Evolutionary conservation across 441 rosid species (phyloP).

Genomic region (Codiaeum variegatum): DNA sequence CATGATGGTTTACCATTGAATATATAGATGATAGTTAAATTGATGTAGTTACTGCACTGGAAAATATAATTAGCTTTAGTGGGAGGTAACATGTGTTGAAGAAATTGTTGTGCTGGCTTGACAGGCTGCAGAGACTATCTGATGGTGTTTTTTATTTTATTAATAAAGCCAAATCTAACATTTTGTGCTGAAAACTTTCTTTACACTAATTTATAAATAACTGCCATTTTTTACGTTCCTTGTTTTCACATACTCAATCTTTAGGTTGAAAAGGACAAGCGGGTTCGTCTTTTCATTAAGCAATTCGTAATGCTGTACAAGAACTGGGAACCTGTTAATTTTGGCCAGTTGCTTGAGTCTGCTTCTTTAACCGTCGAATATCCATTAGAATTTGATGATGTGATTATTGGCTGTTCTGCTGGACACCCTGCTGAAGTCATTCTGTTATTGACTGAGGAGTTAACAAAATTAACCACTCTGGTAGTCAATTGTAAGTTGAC

Average conservation of each 20-base stretch:
- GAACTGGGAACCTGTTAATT: conserved; percentile 59
- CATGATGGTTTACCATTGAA: neutral
- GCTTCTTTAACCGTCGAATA: conserved; percentile 34
- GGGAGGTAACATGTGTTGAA: neutral
- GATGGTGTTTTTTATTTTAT: neutral
- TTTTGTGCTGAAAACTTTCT: neutral
- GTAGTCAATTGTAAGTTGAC: conserved; percentile 55
- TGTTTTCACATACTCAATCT: conserved; percentile 17
- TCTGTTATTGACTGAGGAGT: conserved; percentile 47
- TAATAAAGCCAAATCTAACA: neutral
- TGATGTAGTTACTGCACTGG: neutral
- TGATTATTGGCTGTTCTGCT: conserved; percentile 49
- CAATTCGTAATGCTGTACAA: conserved; percentile 53
- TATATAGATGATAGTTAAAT: neutral
- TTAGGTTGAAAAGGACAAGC: conserved; percentile 61
- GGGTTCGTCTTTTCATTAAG: conserved; percentile 56
- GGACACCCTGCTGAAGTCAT: conserved; percentile 74
- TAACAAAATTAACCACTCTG: conserved; percentile 37
- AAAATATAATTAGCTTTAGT: neutral
- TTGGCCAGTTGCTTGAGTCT: conserved; percentile 42
- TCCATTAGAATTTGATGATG: conserved; percentile 26
- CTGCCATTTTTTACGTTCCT: neutral
- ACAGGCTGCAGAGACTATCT: neutral
- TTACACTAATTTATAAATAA: neutral
- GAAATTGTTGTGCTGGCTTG: neutral